Evolutionary conservation across 2,329 filamentous ascomycete genomes (phyloP), one percentile per base, ranked within the genome.

Genomic region (Beauveria asiatica): DNA sequence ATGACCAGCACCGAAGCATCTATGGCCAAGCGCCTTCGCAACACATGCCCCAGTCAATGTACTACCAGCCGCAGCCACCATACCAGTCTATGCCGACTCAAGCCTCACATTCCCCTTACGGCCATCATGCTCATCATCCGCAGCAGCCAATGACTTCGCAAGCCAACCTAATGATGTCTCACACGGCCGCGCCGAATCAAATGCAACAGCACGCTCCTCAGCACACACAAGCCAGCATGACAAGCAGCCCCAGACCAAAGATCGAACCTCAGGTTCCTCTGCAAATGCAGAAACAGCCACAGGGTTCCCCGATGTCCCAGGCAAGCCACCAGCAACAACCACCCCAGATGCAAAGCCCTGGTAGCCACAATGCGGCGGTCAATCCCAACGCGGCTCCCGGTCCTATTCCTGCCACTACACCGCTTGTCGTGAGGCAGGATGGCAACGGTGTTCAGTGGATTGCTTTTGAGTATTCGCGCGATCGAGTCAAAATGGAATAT

Each of bases 401-500:
- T 2, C 94, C 94, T 0, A 99, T 99, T 67, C 94, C 94, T 13
- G 94, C 94, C 0, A 99, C 94, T 3, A 97, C 94, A 0, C 94
- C 94, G 0, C 79, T 97, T 9, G 92, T 97, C 9, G 93, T 97
- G 25, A 82, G 92, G 65, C 93, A 97, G 74, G 94, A 97, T 68
- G 89, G 90, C 70, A 97, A 96, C 66, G 94, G 94, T 9, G 93
- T 97, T 7, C 94, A 97, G 74, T 97, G 94, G 94, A 97, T 97
- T 69, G 92, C 92, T 0, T 99, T 97, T 64, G 94, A 99, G 73
- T 99, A 99, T 73, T 97, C 93, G 11, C 86, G 93, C 62, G 93
- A 99, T 71, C 83, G 93, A 50, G 92, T 97, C 66, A 99, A 99
- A 84, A 96, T 97, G 92, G 92, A 97, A 75, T 99, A 99, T 76